Percentiles rank a stretch among this genome's conserved stretches.
Conservation (phyloP, 306 rosid genomes). For the Acmispon strigosus region DNA sequence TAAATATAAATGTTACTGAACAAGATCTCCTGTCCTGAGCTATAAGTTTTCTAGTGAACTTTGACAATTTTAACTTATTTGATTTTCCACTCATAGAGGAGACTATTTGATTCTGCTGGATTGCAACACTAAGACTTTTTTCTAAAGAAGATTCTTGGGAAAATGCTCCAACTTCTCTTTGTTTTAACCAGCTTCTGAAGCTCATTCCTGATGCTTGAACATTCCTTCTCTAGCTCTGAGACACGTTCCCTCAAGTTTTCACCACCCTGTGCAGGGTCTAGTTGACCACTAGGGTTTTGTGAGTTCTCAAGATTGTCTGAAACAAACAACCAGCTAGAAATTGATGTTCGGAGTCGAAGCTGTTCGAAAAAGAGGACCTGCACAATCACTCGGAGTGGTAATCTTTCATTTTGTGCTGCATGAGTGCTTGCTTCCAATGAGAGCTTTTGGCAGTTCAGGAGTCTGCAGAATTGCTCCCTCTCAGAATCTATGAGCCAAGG, state of each 20-base stretch:
- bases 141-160: constrained; percentile 51
- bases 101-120: constrained; percentile 29
- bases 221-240: constrained; percentile 67
- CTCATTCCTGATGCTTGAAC: constrained; percentile 59
- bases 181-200: constrained; percentile 53
- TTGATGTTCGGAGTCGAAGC: constrained; percentile 80
- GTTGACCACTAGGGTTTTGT: constrained; percentile 26
- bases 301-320: constrained; percentile 59
- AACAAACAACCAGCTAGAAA: constrained; percentile 79
- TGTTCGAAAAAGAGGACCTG: constrained; percentile 85
- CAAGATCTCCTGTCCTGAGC: neutral
- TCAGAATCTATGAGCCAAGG: constrained; percentile 81
- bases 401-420: constrained; percentile 81
- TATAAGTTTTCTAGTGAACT: constrained; percentile 17
- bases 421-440: constrained; percentile 82
- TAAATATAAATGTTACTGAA: neutral
- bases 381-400: constrained; percentile 73
- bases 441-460: constrained; percentile 79
- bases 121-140: constrained; percentile 39
- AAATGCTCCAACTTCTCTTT: constrained; percentile 68
- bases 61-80: constrained; percentile 13
- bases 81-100: constrained; percentile 28
- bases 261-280: constrained; percentile 28
- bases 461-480: constrained; percentile 78
- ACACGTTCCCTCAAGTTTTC: constrained; percentile 62